These are phyloP conservation scores for Cyclostephanos tholiformis DNA, from an alignment of 108 stramenopile genomes.

Conservation along the genomic window DNA sequence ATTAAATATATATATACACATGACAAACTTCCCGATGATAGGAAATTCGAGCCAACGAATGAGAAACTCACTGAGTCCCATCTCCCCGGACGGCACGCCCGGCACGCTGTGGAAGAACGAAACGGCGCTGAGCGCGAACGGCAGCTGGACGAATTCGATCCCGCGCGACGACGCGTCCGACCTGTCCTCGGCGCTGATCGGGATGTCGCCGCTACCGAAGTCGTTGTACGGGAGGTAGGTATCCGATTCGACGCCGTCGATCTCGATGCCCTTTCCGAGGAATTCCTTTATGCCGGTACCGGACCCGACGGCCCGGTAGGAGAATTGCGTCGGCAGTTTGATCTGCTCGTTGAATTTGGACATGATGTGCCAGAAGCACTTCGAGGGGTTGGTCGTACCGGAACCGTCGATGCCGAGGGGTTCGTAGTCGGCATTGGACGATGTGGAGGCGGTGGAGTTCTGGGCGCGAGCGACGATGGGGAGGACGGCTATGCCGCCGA, in stretches of 20 bases:
- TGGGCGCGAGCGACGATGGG: not conserved
- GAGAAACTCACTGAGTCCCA: slow-evolving; percentile 13
- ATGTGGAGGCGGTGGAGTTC: not conserved
- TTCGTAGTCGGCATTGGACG: not conserved
- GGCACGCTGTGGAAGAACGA: slow-evolving; percentile 81
- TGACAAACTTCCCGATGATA: too few species aligned
- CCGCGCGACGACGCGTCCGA: slow-evolving; percentile 34
- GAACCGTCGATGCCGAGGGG: slow-evolving; percentile 64
- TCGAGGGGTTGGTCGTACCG: slow-evolving; percentile 90
- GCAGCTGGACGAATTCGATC: slow-evolving; percentile 69
- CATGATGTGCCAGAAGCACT: slow-evolving; percentile 85
- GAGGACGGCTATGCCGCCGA: too few species aligned
- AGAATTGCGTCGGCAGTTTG: slow-evolving; percentile 66
- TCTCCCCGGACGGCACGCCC: slow-evolving; percentile 44
- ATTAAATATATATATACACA: too few species aligned
- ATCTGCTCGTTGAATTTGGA: slow-evolving; percentile 60
- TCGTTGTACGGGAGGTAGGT: slow-evolving; percentile 49
- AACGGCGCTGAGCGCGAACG: slow-evolving; percentile 75
- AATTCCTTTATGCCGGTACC: slow-evolving; percentile 79
- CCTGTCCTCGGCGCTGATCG: slow-evolving; percentile 52
- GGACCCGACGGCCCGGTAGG: slow-evolving; percentile 90
- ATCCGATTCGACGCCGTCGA: slow-evolving; percentile 20
- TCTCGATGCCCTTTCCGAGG: slow-evolving; percentile 54
- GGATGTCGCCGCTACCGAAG: slow-evolving; percentile 86
- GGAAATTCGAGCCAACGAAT: too few species aligned